Conservation (phyloP, 2,329 filamentous ascomycete species). For the Nemania serpens region DNA sequence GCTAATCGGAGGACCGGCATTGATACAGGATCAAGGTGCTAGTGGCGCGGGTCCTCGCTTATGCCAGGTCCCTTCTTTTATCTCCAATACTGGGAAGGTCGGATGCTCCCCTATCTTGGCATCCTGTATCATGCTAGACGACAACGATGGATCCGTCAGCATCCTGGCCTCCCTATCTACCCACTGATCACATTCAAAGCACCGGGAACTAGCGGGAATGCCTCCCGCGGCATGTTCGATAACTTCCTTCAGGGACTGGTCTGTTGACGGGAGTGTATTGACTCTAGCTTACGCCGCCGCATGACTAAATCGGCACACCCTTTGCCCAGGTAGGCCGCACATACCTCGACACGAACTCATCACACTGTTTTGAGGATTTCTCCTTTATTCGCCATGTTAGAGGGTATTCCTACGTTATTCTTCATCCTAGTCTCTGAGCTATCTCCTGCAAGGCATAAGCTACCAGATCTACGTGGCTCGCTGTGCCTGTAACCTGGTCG, state of each 20-base stretch:
- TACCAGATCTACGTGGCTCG: neutral
- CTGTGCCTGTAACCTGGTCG: too few species aligned
- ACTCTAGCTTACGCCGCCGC: neutral
- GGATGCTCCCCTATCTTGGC: too few species aligned
- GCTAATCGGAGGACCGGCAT: neutral
- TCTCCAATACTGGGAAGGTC: neutral
- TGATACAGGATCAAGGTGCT: neutral
- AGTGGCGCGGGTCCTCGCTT: neutral
- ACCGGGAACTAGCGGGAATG: neutral
- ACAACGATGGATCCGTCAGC: neutral
- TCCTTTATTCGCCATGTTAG: neutral
- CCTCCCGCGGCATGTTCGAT: neutral
- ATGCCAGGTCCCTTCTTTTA: neutral
- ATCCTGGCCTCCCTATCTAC: neutral
- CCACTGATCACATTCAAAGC: neutral
- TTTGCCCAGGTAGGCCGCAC: neutral
- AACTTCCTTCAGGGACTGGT: neutral
- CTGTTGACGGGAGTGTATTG: neutral
- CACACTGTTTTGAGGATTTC: neutral
- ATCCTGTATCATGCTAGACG: neutral
- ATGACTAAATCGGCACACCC: neutral
- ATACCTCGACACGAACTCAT: neutral
- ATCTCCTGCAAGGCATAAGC: neutral
- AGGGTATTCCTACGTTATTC: neutral
- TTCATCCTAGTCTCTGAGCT: neutral